Conservation (phyloP, 139 green algal species). For the Chlamydomonas eustigma region DNA sequence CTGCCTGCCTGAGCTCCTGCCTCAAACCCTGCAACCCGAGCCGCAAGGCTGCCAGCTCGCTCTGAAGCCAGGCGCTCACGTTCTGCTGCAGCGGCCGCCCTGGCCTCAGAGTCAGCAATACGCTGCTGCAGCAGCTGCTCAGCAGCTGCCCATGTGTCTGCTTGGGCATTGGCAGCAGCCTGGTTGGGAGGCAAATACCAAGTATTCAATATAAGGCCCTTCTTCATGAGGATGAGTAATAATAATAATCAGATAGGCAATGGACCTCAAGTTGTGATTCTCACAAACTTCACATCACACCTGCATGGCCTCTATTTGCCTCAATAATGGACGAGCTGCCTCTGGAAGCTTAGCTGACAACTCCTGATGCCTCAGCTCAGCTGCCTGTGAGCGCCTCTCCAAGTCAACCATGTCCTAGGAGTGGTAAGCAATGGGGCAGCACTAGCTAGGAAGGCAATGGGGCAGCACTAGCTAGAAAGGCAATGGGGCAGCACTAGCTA, state of each 20-base stretch:
- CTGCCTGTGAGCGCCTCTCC: conserved; percentile 62
- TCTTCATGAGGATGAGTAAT: too few relatives aligned
- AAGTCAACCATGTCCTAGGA: conserved; percentile 56
- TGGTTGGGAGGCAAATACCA: too few relatives aligned
- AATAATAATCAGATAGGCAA: too few relatives aligned
- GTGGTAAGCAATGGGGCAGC: neutral
- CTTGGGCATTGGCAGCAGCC: conserved; percentile 43
- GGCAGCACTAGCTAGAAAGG: too few relatives aligned
- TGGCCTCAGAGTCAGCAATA: conserved; percentile 49
- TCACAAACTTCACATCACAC: conserved; percentile 30
- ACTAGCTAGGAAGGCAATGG: too few relatives aligned
- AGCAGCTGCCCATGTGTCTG: conserved; percentile 59
- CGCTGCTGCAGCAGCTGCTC: conserved; percentile 60
- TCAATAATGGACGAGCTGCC: conserved; percentile 84
- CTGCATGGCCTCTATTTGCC: conserved; percentile 89
- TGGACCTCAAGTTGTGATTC: too few relatives aligned
- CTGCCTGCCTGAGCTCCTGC: neutral
- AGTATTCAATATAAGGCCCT: too few relatives aligned
- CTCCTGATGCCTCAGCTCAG: conserved; percentile 88
- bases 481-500: too few relatives aligned
- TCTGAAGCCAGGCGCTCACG: conserved; percentile 38
- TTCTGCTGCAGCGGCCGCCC: conserved; percentile 41
- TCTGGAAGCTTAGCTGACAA: conserved; percentile 77
- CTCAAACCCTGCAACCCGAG: neutral
- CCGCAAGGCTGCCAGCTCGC: conserved; percentile 12